A percentile compares a stretch with the other conserved stretches of the same genome.
Evolutionary conservation across 2,329 filamentous ascomycete species (phyloP).

Genomic region (Aspergillus calidoustus): DNA sequence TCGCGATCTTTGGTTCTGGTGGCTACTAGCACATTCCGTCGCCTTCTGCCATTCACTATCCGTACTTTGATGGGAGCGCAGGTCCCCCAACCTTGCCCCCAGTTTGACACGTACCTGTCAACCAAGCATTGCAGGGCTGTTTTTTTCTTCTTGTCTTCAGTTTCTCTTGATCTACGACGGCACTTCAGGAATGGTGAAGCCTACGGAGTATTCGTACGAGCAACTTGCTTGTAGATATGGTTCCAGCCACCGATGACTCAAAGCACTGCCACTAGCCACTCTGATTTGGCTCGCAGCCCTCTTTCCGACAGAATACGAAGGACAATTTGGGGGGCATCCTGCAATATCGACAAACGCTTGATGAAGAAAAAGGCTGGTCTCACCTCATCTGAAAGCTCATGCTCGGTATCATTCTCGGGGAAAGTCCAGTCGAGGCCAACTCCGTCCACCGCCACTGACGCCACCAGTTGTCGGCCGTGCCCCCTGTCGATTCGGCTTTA

Average conservation of each 20-base stretch:
- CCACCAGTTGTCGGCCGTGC: slow-evolving; percentile 24
- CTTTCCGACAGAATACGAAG: no score
- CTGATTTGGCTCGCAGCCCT: slow-evolving; percentile 15
- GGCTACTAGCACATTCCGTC: slow-evolving; percentile 25
- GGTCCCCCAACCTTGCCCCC: no score
- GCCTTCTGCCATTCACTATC: background rate
- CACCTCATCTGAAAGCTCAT: background rate
- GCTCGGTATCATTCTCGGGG: slow-evolving; percentile 3
- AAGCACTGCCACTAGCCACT: slow-evolving; percentile 7
- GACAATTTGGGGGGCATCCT: background rate
- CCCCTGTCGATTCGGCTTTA: background rate
- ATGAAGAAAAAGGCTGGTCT: background rate
- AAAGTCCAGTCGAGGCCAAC: slow-evolving; percentile 4
- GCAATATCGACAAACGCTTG: no score
- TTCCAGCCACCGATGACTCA: no score
- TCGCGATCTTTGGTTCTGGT: slow-evolving; percentile 22
- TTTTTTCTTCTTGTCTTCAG: no score
- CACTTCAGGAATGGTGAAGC: no score
- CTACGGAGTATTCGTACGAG: no score
- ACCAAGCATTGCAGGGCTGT: no score
- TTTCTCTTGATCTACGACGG: no score
- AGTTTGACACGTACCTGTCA: no score
- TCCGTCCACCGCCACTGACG: slow-evolving; percentile 33
- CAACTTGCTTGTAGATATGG: slow-evolving; percentile 9
- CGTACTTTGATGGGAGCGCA: no score